Conservation (phyloP, 2,329 filamentous ascomycete species). For the Penicillium sumatraense region DNA sequence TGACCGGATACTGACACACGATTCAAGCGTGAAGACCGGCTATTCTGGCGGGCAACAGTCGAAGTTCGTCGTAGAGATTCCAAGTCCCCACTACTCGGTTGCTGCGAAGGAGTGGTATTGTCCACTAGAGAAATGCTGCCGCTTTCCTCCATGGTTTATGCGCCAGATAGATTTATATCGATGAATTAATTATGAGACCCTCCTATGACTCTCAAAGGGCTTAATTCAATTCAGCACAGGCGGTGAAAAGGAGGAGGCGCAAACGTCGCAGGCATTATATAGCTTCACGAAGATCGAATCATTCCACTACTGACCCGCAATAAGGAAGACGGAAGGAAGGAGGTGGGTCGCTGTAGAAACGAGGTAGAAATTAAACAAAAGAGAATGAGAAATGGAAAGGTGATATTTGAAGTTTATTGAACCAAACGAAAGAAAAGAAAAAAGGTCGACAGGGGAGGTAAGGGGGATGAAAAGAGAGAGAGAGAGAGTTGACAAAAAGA, state of each 20-base stretch:
- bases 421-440: background rate
- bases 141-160: conserved; percentile 35
- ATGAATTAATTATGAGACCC: background rate
- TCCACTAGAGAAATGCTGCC: conserved; percentile 44
- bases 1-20: conserved; percentile 44
- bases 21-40: conserved; percentile 36
- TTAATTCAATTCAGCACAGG: background rate
- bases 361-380: background rate
- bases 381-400: background rate
- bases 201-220: background rate
- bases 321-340: background rate
- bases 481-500: conserved; percentile 2
- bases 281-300: conserved; percentile 7
- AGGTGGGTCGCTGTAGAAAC: background rate
- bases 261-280: conserved; percentile 13
- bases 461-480: background rate
- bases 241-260: conserved; percentile 3
- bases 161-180: background rate
- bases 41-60: conserved; percentile 25
- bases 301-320: conserved; percentile 4
- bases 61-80: conserved; percentile 21
- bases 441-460: too few relatives aligned
- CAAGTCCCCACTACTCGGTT: conserved; percentile 25
- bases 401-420: background rate
- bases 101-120: conserved; percentile 39